Evolutionary conservation across 306 rosid genomes (phyloP).

Genomic region (Citrullus amarus): DNA sequence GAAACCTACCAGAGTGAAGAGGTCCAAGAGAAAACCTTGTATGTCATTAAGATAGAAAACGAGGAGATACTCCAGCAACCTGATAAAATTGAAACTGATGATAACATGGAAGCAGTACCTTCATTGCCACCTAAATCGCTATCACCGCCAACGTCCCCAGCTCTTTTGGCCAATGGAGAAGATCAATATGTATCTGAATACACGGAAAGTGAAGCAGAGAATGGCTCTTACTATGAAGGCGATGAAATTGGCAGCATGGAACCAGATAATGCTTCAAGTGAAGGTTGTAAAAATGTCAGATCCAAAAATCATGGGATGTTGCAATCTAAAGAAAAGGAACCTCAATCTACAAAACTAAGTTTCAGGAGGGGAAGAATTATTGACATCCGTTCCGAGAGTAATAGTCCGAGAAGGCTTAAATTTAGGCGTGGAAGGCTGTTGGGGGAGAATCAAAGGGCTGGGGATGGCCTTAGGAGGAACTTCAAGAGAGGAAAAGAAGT

Average conservation of each 20-base stretch:
- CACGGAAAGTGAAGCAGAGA: slow-evolving; percentile 41
- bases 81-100: slow-evolving; percentile 25
- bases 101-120: slow-evolving; percentile 6
- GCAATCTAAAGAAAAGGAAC: slow-evolving; percentile 28
- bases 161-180: slow-evolving; percentile 22
- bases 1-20: slow-evolving; percentile 18
- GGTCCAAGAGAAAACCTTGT: slow-evolving; percentile 54
- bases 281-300: slow-evolving; percentile 21
- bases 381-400: slow-evolving; percentile 30
- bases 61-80: slow-evolving; percentile 30
- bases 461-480: slow-evolving; percentile 25
- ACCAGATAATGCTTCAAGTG: slow-evolving; percentile 20
- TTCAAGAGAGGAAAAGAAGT: slow-evolving; percentile 29
- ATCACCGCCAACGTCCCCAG: slow-evolving; percentile 10
- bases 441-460: slow-evolving; percentile 25
- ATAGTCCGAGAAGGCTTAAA: slow-evolving; percentile 53
- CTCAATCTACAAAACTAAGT: slow-evolving; percentile 26
- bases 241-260: slow-evolving; percentile 25
- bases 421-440: slow-evolving; percentile 44
- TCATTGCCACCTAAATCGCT: neutral
- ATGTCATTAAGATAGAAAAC: slow-evolving; percentile 49
- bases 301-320: slow-evolving; percentile 19
- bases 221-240: slow-evolving; percentile 25
- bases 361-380: slow-evolving; percentile 61
- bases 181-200: slow-evolving; percentile 40